Evolutionary conservation across 2,329 filamentous ascomycete species (phyloP), one percentile per base, ranked within the genome.

Genomic region (Amauroascus niger): DNA sequence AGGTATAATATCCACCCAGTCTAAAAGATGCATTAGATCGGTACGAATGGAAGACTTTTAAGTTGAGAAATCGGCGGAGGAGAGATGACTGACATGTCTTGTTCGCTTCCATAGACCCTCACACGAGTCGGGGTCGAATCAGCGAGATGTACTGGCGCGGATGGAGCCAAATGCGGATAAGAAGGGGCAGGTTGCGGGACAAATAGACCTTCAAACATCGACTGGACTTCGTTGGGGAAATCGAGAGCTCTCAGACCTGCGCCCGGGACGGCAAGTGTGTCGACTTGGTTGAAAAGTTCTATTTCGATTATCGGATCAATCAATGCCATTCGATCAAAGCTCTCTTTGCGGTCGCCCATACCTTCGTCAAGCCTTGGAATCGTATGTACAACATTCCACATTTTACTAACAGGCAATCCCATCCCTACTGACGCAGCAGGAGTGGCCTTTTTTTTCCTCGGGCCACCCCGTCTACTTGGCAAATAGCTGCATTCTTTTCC

Each of bases 1-100:
- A 74, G 43, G 70, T 68, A 54, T 74, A 74, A 52, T 74, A 74
- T 33, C 69, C 71, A 56, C 72, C 71, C 47, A 74, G 62, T 59
- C 72, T 74, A 49, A 32, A 13, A 3, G 13, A 44, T 1, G 53
- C 64, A 53, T 63, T 60, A 59, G 54, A n/a, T 6, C 28, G 33
- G 26, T 26, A 26, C 37, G 14, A 37, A 24, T 22, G 16, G n/a
- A 35, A 35, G 8, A 20, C n/a, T 43, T 16, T 11, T 13, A 2
- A 45, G 11, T 4, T 5, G 16, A 7, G 43, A 28, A 11, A 11
- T 30, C 16, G 5, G 2, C 22, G 3, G 28, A 11, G 20, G 20
- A 11, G 5, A n/a, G 14, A 30, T 6, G 1, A 62, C 69, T 58
- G 56, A 72, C 70, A 73, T 71, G 37, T 71, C 69, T 43, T 64